These are phyloP conservation scores for Salix koriyanagi DNA, from an alignment of 345 rosid species.

Conservation along the genomic window DNA sequence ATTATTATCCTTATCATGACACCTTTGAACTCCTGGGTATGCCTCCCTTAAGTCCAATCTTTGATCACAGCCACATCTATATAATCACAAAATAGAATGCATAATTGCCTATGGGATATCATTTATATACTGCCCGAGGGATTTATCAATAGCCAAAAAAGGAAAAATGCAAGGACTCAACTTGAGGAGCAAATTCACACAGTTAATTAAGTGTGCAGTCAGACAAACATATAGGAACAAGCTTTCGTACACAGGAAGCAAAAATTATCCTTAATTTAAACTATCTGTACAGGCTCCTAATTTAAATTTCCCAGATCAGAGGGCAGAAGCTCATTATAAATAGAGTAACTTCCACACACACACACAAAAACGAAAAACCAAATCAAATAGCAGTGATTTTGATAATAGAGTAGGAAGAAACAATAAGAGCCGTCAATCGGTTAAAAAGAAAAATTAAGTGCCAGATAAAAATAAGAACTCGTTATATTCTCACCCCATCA, in stretches of 20 bases:
- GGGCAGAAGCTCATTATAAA: not conserved
- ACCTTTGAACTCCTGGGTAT: not conserved
- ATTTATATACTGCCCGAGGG: not conserved
- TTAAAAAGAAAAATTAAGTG: not conserved
- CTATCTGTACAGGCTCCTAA: not conserved
- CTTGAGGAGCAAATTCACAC: not conserved
- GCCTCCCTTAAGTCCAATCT: not conserved
- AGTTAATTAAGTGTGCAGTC: not conserved
- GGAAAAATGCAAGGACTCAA: not conserved
- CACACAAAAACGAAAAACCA: no score
- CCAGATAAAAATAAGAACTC: not conserved
- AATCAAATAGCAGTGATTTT: not conserved
- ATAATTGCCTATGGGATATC: not conserved
- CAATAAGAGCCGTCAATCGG: not conserved
- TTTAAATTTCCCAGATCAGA: not conserved
- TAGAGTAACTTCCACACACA: not conserved
- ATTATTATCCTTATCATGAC: not conserved
- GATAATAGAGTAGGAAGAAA: not conserved
- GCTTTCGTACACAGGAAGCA: not conserved
- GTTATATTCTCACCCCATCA: conserved; percentile 51
- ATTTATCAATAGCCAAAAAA: not conserved
- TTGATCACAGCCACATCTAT: not conserved
- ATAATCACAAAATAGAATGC: not conserved
- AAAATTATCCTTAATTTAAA: not conserved
- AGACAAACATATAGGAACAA: not conserved